Evolutionary conservation across 2,329 filamentous ascomycete species (phyloP).

Genomic region (Acrocalymma vagum): DNA sequence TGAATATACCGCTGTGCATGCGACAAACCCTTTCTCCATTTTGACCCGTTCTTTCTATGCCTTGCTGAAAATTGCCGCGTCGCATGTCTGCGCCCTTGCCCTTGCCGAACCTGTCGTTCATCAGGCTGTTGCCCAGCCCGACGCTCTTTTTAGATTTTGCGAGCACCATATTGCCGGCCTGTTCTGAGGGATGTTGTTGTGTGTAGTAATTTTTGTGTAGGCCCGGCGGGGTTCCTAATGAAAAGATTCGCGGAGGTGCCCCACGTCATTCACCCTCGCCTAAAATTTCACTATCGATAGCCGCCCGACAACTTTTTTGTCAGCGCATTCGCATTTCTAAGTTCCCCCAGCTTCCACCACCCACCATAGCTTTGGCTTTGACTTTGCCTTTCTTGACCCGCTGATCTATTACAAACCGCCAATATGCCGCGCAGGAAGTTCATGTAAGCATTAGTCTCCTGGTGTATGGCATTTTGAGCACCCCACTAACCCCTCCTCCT

Average conservation of each 20-base stretch:
- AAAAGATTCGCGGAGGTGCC: too few species aligned
- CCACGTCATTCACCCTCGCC: constrained; percentile 69
- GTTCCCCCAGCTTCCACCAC: constrained; percentile 31
- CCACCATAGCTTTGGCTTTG: constrained; percentile 8
- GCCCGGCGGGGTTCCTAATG: constrained; percentile 22
- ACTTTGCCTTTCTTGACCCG: not conserved
- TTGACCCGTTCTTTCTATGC: constrained; percentile 75
- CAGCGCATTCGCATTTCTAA: too few species aligned
- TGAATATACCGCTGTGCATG: not conserved
- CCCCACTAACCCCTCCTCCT: constrained; percentile 41
- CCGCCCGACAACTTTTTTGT: constrained; percentile 34
- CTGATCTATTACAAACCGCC: constrained; percentile 18
- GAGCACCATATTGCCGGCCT: constrained; percentile 67
- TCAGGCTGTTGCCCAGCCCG: constrained; percentile 94
- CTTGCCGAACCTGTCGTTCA: constrained; percentile 98
- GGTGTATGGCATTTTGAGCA: constrained; percentile 10
- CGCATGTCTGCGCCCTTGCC: constrained; percentile 86
- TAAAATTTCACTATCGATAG: constrained; percentile 51
- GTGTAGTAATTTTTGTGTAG: constrained; percentile 20
- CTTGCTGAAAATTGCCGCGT: constrained; percentile 68
- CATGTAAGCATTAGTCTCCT: constrained; percentile 63
- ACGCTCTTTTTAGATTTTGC: constrained; percentile 96
- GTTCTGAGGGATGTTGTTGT: constrained; percentile 26
- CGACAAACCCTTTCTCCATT: constrained; percentile 75
- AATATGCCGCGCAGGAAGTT: constrained; percentile 79